These are phyloP conservation scores for Colletotrichum musicola DNA, from an alignment of 2,329 filamentous ascomycete genomes.

Conservation along the genomic window DNA sequence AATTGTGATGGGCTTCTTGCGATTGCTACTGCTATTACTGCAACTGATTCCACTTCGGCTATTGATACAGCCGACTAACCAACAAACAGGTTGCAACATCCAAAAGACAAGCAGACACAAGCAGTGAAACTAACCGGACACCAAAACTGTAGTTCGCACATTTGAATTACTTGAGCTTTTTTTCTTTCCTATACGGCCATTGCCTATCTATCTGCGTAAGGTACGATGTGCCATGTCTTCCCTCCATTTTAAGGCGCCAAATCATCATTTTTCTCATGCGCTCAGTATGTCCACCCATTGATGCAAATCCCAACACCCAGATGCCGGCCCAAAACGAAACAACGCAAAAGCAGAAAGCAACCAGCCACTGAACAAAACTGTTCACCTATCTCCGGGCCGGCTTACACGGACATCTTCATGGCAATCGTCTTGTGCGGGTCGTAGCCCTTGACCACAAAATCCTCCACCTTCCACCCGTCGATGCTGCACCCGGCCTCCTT, in stretches of 20 bases:
- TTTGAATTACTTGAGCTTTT: too few relatives aligned
- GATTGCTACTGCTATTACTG: neutral
- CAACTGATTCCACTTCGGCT: neutral
- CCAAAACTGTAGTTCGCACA: too few relatives aligned
- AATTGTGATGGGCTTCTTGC: neutral
- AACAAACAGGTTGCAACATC: too few relatives aligned
- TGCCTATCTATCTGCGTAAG: neutral
- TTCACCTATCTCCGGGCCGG: neutral
- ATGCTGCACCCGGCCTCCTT: slow-evolving; percentile 78
- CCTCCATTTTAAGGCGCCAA: slow-evolving; percentile 9
- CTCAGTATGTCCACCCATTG: slow-evolving; percentile 27
- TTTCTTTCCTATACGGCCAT: neutral
- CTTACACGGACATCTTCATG: slow-evolving; percentile 97
- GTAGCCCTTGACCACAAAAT: slow-evolving; percentile 90
- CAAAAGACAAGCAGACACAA: too few relatives aligned
- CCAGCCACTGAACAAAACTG: slow-evolving; percentile 6
- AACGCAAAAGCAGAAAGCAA: neutral
- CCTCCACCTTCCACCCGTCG: slow-evolving; percentile 90
- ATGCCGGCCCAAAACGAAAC: slow-evolving; percentile 16
- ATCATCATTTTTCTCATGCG: slow-evolving; percentile 14
- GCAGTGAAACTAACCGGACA: too few relatives aligned
- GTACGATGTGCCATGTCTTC: too few relatives aligned
- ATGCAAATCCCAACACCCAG: slow-evolving; percentile 35
- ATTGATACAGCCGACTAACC: too few relatives aligned
- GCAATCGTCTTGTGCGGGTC: slow-evolving; percentile 90